A percentile compares a stretch with the other conserved stretches of the same genome.
Conservation (phyloP, 306 rosid genomes). For the Acmispon strigosus region DNA sequence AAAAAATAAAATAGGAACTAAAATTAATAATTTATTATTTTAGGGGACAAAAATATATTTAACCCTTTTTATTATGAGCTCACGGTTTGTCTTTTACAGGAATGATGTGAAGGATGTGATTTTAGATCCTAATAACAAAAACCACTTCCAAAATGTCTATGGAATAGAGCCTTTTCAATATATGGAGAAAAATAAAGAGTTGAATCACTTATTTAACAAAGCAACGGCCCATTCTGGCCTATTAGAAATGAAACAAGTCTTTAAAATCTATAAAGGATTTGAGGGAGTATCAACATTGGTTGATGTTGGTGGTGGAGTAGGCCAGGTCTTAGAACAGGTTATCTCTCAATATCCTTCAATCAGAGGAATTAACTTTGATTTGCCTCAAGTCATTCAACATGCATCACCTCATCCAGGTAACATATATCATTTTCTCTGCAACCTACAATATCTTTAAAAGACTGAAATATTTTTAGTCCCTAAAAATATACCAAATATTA, state of each 20-base stretch:
- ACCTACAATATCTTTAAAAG: too few relatives aligned
- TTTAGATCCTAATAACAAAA: neutral
- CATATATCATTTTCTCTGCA: neutral
- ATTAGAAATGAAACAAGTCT: neutral
- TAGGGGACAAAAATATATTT: too few relatives aligned
- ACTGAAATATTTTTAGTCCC: too few relatives aligned
- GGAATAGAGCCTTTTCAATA: neutral
- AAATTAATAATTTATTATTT: too few relatives aligned
- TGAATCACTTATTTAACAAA: neutral
- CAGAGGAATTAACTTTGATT: constrained; percentile 19
- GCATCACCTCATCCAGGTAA: constrained; percentile 1
- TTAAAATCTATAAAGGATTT: neutral
- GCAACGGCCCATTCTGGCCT: neutral
- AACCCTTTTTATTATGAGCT: too few relatives aligned
- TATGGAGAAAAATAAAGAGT: neutral
- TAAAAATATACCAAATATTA: too few relatives aligned
- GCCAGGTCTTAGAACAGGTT: neutral
- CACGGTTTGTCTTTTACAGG: neutral
- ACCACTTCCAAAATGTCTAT: neutral
- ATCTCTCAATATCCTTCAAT: constrained; percentile 7
- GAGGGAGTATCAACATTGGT: constrained; percentile 3
- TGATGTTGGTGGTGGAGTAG: constrained; percentile 15
- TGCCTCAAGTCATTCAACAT: constrained; percentile 10
- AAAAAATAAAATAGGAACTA: too few relatives aligned
- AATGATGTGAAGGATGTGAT: constrained; percentile 10